A percentile compares a stretch with the other conserved stretches of the same genome.
These are phyloP conservation scores for Trichophaea hybrida DNA, from an alignment of 2,329 filamentous ascomycete genomes.

Conservation along the genomic window DNA sequence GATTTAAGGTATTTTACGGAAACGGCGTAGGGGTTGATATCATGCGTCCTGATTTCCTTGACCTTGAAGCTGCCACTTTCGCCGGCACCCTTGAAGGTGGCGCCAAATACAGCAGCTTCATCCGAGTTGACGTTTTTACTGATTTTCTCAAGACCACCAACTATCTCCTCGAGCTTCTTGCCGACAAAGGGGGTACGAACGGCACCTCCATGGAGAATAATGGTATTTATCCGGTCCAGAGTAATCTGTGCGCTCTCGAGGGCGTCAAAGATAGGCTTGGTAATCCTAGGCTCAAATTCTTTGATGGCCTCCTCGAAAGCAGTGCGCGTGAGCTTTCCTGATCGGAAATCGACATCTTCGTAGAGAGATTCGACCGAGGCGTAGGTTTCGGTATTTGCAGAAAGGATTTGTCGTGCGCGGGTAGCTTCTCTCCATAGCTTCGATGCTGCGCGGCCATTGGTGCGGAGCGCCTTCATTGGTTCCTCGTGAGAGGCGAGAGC, in stretches of 20 bases:
- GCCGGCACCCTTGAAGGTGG: conserved; percentile 82
- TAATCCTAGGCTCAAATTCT: conserved; percentile 52
- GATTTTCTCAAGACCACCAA: conserved; percentile 61
- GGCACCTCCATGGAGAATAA: conserved; percentile 86
- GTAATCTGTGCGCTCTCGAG: conserved; percentile 58
- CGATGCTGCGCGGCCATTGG: conserved; percentile 69
- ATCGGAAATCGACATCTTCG: conserved; percentile 71
- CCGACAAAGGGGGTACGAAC: conserved; percentile 90
- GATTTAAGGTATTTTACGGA: conserved; percentile 64
- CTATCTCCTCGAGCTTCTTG: conserved; percentile 63
- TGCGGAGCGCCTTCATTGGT: conserved; percentile 53
- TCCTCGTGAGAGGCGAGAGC: conserved; percentile 27
- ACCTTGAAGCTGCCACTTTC: conserved; percentile 92
- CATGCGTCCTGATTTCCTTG: conserved; percentile 82
- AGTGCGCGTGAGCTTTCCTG: conserved; percentile 59
- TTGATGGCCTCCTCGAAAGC: conserved; percentile 69
- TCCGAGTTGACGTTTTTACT: conserved; percentile 93
- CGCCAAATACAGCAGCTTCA: conserved; percentile 89
- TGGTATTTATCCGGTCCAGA: conserved; percentile 63
- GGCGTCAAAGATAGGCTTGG: conserved; percentile 55
- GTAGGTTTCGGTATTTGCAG: conserved; percentile 72
- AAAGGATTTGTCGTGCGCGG: conserved; percentile 72
- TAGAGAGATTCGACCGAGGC: conserved; percentile 77
- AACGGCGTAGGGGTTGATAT: conserved; percentile 58
- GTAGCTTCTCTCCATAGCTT: conserved; percentile 91